phyloP scores from a whole-genome alignment of 768 basidiomycete genomes.

The Russula ochroleuca region DNA sequence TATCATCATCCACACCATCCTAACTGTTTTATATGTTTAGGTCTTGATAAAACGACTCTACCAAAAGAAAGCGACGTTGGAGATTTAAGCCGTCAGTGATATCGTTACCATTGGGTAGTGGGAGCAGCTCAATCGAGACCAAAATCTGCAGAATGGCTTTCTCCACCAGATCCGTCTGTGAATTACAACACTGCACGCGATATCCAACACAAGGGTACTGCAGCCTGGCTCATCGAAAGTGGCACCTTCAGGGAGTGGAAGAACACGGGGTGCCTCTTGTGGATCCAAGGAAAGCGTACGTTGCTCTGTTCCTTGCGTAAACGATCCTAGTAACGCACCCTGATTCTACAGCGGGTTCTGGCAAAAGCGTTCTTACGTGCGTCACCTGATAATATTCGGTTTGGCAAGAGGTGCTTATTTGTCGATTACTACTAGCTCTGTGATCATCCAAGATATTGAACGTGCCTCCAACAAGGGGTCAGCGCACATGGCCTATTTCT shows the following conservation, averaged over 20 bases:
- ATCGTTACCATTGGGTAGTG: too few species aligned
- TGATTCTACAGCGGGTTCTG: background rate
- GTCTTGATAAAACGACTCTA: too few species aligned
- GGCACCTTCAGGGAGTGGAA: background rate
- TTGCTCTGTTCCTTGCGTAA: background rate
- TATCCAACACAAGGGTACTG: background rate
- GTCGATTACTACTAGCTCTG: background rate
- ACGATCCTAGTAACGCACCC: background rate
- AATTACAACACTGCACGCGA: background rate
- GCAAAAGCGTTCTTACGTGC: background rate
- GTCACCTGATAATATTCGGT: background rate
- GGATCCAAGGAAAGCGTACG: constrained; percentile 2
- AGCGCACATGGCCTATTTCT: background rate
- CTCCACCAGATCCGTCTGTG: background rate
- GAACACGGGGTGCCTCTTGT: background rate
- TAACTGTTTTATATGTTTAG: too few species aligned
- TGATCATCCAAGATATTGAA: background rate
- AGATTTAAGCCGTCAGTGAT: background rate
- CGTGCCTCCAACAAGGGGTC: too few species aligned
- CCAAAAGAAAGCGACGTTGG: background rate
- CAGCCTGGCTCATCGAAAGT: background rate
- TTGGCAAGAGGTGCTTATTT: background rate
- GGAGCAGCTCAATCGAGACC: background rate
- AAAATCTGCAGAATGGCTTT: background rate
- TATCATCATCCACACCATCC: too few species aligned